phyloP scores from a whole-genome alignment of 108 stramenopile species.

The Cyclotella sp. region DNA sequence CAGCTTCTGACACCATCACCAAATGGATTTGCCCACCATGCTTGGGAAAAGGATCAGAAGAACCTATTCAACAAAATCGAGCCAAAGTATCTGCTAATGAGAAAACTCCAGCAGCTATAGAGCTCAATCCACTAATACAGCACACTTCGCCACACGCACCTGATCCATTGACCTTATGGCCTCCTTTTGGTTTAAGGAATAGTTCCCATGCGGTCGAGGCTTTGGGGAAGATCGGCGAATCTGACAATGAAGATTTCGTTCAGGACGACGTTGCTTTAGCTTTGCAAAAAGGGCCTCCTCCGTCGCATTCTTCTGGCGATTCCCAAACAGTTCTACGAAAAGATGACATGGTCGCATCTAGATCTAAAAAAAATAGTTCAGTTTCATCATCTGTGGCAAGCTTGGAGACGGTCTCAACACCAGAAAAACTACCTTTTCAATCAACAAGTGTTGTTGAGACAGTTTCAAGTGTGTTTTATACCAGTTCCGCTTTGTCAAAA shows the following conservation, averaged over 20 bases:
- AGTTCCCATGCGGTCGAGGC: slow-evolving; percentile 55
- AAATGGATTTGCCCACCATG: slow-evolving; percentile 75
- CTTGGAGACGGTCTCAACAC: no score
- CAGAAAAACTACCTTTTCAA: no score
- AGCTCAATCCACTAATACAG: slow-evolving; percentile 8
- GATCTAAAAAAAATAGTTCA: background rate
- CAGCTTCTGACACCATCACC: slow-evolving; percentile 39
- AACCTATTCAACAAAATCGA: slow-evolving; percentile 8
- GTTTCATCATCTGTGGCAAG: no score
- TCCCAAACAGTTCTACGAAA: background rate
- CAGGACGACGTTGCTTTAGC: background rate
- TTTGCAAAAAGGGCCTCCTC: background rate
- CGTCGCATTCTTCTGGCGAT: background rate
- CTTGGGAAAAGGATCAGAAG: slow-evolving; percentile 17
- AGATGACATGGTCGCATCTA: background rate
- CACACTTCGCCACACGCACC: slow-evolving; percentile 71
- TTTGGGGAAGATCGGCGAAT: slow-evolving; percentile 52
- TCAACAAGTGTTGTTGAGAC: no score
- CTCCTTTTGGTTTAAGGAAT: slow-evolving; percentile 71
- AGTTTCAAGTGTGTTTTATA: no score
- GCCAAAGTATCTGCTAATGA: slow-evolving; percentile 10
- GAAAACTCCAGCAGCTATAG: slow-evolving; percentile 1
- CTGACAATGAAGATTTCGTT: slow-evolving; percentile 49
- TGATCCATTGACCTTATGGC: slow-evolving; percentile 63
- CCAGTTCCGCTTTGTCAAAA: no score